A percentile compares a stretch with the other conserved stretches of the same genome.
These are phyloP conservation scores for Candida ortonii DNA, from an alignment of 805 yeast species.

Conservation along the genomic window DNA sequence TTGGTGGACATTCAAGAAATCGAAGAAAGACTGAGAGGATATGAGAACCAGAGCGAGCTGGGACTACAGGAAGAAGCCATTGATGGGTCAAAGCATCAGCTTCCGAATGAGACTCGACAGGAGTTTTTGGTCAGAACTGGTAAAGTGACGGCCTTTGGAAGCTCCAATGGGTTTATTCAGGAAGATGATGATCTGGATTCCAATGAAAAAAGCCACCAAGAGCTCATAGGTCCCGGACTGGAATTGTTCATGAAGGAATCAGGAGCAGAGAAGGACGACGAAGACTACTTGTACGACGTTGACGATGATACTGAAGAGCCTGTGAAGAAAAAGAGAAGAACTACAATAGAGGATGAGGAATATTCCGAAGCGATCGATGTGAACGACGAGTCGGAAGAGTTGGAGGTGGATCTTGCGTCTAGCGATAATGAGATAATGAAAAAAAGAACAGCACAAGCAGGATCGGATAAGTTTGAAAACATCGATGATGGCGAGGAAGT, in stretches of 20 bases:
- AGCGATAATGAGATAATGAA: slow-evolving; percentile 6
- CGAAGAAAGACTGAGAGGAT: slow-evolving; percentile 35
- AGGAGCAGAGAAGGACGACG: slow-evolving; percentile 24
- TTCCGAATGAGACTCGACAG: slow-evolving; percentile 72
- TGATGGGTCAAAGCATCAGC: slow-evolving; percentile 34
- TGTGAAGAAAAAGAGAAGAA: slow-evolving; percentile 25
- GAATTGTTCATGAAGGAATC: slow-evolving; percentile 17
- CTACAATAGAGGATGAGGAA: too few species aligned
- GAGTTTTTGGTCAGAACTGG: slow-evolving; percentile 88
- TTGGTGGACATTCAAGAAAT: slow-evolving; percentile 64
- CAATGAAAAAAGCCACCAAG: slow-evolving; percentile 38
- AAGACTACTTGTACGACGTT: slow-evolving; percentile 19
- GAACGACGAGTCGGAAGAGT: slow-evolving; percentile 56
- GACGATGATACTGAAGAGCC: slow-evolving; percentile 23
- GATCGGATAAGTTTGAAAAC: slow-evolving; percentile 37
- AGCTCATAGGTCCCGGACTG: slow-evolving; percentile 51
- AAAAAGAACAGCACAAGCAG: slow-evolving; percentile 4
- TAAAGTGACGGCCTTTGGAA: slow-evolving; percentile 90
- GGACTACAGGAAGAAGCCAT: slow-evolving; percentile 14
- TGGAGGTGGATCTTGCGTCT: slow-evolving; percentile 8
- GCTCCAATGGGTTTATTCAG: slow-evolving; percentile 53
- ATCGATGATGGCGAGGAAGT: slow-evolving; percentile 82
- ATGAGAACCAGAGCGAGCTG: slow-evolving; percentile 11
- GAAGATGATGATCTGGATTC: slow-evolving; percentile 31
- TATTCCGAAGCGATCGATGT: slow-evolving; percentile 60